Evolutionary conservation across 2,329 filamentous ascomycete species (phyloP), one percentile per base, ranked within the genome.

Genomic region (Ceratocystis huliohia): DNA sequence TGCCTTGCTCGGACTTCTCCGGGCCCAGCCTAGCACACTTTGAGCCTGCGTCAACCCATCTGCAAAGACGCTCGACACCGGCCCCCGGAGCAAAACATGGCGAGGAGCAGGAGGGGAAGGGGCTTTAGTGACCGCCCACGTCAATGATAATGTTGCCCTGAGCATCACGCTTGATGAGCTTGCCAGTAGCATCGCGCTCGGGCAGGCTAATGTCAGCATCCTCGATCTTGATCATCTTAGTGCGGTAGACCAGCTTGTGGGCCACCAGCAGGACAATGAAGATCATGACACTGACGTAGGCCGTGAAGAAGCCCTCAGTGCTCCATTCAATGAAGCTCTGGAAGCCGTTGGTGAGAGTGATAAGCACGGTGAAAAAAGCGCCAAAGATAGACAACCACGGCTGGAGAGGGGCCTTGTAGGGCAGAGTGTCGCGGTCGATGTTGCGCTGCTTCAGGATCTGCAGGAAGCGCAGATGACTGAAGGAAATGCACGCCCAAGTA

Each of bases 281-380:
- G 2, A 89, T 72, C 30, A 88, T 82, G 67, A 88, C 71, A 69
- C 84, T 86, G 70, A 88, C 73, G 70, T 88, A 89, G 13, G 81
- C 78, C 2, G 83, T 79, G 69, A 88, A 87, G 71, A 89, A 89
- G 57, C 79, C 76, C 65, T 78, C 78, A 5, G 80, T 81, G 71
- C 76, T 78, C 82, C 86, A 89, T 6, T 79, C 70, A 50, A 89
- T 84, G 72, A 88, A 89, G 5, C 82, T 80, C 8, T 84, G 84
- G 74, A 89, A 89, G 2, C 87, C 87, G 72, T 85, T 85, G 0
- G 87, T 88, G 25, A 89, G 68, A 64, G 85, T 79, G 68, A 89
- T 85, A 63, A 88, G 73, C 2, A 81, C 68, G 74, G 82, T 86
- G 75, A 87, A 86, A 73, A 85, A 82, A 2, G 88, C 76, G 1